These are phyloP conservation scores for Solanum verrucosum DNA, from an alignment of 257 asterid species.

Conservation along the genomic window DNA sequence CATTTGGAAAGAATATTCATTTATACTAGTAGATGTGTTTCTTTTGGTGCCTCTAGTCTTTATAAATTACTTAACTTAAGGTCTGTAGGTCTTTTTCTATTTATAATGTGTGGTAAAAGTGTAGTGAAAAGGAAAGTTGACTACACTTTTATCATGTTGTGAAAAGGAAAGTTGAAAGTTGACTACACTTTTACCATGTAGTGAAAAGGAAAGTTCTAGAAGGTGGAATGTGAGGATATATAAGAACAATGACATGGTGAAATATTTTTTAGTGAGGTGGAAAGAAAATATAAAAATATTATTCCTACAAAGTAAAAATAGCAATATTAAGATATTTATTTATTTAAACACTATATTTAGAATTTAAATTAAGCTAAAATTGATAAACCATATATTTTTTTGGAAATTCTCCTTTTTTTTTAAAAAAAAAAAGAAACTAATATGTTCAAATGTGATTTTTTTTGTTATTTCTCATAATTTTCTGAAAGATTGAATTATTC, in stretches of 20 bases:
- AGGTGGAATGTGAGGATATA: too few relatives aligned
- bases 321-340: neutral
- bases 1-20: neutral
- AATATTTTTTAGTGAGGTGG: neutral
- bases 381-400: too few relatives aligned
- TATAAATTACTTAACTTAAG: neutral
- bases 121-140: neutral
- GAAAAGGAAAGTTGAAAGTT: neutral
- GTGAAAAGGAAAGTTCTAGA: too few relatives aligned
- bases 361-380: too few relatives aligned
- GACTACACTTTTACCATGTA: too few relatives aligned
- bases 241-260: too few relatives aligned
- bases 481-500: neutral
- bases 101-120: neutral
- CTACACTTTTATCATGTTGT: neutral
- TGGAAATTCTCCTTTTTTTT: too few relatives aligned
- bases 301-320: neutral
- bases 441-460: too few relatives aligned
- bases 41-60: neutral
- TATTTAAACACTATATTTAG: neutral
- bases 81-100: neutral
- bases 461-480: neutral
- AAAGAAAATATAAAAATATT: too few relatives aligned
- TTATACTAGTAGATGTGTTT: neutral
- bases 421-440: neutral